Base-by-base conservation (phyloP, 306 rosid species). In the Adenanthera pavonina region DNA sequence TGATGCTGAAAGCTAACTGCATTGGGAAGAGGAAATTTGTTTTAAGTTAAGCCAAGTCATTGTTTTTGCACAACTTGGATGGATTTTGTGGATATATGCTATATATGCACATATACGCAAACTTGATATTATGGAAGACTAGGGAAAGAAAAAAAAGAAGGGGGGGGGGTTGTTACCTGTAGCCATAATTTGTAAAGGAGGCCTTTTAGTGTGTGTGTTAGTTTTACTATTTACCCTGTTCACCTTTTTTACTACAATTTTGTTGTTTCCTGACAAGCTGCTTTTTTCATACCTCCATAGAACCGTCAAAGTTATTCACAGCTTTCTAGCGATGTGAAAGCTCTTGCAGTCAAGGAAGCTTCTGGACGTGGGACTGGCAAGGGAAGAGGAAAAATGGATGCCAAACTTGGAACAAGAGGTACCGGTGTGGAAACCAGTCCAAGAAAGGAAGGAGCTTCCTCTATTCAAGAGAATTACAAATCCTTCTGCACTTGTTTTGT, bases 221-320 rank as follows among this genome's bases (percentile, higher is more conserved):
- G n/a, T 46, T 48, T 46, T 62, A 53, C 38, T 52, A 81, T 77
- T 3, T 17, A 3, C 8, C 4, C 3, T 53, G 76, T 19, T 80
- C 75, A 46, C 19, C 67, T 72, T 62, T 64, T 30, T 77, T 41
- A 40, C 16, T 30, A 73, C 78, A 34, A 57, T 49, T 19, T 65
- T 66, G 19, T 60, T 47, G 19, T 77, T 48, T 60, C 71, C 51
- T 77, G 46, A 49, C 44, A 13, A 51, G 35, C 41, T 15, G 30
- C 44, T 73, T 47, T 64, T 76, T 40, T 34, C 19, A 35, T 41
- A 15, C 65, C 57, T 69, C 66, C 62, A 56, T 67, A 94, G 98
- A 94, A 94, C 83, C 97, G 97, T 67, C 94, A 89, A 84, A 89
- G 86, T 77, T 91, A 83, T 86, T 84, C 90, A 80, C 94, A 90